Percentiles rank a stretch among this genome's conserved stretches.
Conservation (phyloP, 2,329 filamentous ascomycete species). For the Thelonectria discophora region DNA sequence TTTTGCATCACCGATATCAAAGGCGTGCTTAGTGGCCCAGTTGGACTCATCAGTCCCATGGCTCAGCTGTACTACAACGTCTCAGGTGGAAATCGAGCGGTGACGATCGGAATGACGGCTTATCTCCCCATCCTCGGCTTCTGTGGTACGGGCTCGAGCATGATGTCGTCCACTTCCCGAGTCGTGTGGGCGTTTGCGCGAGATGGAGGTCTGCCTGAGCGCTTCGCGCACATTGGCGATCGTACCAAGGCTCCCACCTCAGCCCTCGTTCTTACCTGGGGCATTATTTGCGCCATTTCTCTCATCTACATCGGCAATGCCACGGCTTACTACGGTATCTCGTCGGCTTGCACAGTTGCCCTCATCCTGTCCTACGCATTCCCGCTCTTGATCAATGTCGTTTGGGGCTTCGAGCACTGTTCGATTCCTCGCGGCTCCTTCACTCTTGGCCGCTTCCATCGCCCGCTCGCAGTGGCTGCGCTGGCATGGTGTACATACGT, state of each 20-base stretch:
- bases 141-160: conserved; percentile 12
- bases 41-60: conserved; percentile 14
- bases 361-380: conserved; percentile 15
- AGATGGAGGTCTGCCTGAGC: conserved; percentile 13
- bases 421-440: conserved; percentile 1
- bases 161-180: conserved; percentile 17
- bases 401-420: conserved; percentile 17
- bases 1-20: conserved; percentile 19
- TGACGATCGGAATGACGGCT: conserved; percentile 9
- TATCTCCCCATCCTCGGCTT: conserved; percentile 14
- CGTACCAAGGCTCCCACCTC: conserved; percentile 4
- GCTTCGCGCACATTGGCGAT: conserved; percentile 8
- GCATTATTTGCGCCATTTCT: conserved; percentile 9
- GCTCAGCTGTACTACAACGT: conserved; percentile 21
- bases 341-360: conserved; percentile 17
- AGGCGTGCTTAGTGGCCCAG: conserved; percentile 6
- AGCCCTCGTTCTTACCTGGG: conserved; percentile 8
- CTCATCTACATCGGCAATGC: conserved; percentile 19
- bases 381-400: conserved; percentile 12
- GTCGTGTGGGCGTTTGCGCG: conserved; percentile 20
- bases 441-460: conserved; percentile 5
- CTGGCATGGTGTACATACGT: conserved; percentile 13
- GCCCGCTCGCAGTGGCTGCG: conserved; percentile 8
- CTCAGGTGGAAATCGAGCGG: conserved; percentile 17
- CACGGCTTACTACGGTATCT: conserved; percentile 17